Evolutionary conservation across 768 basidiomycete species (phyloP).

Genomic region (Saitozyma podzolica): DNA sequence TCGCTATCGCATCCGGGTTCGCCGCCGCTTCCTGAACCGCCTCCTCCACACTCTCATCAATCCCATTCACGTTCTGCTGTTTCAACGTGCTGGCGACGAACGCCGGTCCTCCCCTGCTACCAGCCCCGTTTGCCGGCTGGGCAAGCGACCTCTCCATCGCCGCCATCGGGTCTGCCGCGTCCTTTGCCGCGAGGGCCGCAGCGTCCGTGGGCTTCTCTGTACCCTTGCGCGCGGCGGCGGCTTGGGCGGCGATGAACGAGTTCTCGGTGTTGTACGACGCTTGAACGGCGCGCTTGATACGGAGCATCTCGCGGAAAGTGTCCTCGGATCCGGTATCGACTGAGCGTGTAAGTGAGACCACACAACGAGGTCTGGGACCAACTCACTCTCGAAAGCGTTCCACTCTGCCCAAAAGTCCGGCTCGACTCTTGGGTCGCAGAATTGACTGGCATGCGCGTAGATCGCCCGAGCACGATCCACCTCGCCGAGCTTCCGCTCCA

Average conservation of each 20-base stretch:
- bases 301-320: constrained; percentile 72
- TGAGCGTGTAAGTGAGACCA: constrained; percentile 18
- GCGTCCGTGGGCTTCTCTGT: constrained; percentile 56
- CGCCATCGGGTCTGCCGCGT: constrained; percentile 75
- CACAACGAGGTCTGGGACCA: background rate
- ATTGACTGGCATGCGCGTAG: constrained; percentile 96
- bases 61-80: constrained; percentile 37
- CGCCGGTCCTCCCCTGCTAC: constrained; percentile 26
- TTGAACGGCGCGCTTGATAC: constrained; percentile 97
- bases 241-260: constrained; percentile 81
- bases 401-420: constrained; percentile 95
- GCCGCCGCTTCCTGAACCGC: constrained; percentile 28
- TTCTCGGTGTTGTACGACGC: constrained; percentile 95
- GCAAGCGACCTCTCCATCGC: constrained; percentile 55
- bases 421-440: constrained; percentile 87
- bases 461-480: constrained; percentile 96
- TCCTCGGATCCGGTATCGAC: constrained; percentile 97
- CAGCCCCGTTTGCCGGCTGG: constrained; percentile 4
- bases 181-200: constrained; percentile 52
- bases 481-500: constrained; percentile 97
- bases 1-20: constrained; percentile 53
- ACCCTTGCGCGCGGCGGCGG: constrained; percentile 68
- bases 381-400: constrained; percentile 83
- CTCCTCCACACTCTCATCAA: constrained; percentile 62
- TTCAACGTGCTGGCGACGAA: constrained; percentile 46